Percentiles rank a stretch among this genome's conserved stretches.
Conservation (phyloP, 441 rosid genomes). For the Euphorbia celastroides region DNA sequence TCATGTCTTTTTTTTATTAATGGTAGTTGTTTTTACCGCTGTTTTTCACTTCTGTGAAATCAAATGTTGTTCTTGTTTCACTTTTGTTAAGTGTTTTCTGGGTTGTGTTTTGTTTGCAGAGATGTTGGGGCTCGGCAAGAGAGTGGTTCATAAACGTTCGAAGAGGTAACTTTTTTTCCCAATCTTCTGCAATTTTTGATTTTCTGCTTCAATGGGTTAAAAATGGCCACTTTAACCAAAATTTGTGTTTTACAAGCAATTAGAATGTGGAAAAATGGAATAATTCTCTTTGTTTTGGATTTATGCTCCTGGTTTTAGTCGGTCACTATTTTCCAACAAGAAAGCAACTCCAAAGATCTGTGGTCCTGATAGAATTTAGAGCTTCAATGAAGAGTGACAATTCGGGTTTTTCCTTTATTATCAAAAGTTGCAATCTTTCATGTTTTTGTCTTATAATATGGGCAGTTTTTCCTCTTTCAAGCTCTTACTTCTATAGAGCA, state of each 20-base stretch:
- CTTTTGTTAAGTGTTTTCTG: slow-evolving; percentile 19
- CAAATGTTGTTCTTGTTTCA: slow-evolving; percentile 15
- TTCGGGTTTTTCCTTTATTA: background rate
- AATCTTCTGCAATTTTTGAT: slow-evolving; percentile 4
- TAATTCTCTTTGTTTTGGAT: slow-evolving; percentile 13
- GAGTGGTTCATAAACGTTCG: slow-evolving; percentile 59
- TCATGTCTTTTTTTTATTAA: slow-evolving; percentile 16
- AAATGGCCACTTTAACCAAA: slow-evolving; percentile 21
- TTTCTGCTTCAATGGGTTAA: slow-evolving; percentile 8
- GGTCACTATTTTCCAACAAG: slow-evolving; percentile 11
- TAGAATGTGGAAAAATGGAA: background rate
- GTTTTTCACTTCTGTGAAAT: too few relatives aligned
- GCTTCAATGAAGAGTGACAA: slow-evolving; percentile 19
- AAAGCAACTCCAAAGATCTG: slow-evolving; percentile 16
- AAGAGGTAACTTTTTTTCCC: slow-evolving; percentile 44
- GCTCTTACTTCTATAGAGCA: slow-evolving; percentile 9
- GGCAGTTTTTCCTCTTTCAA: background rate
- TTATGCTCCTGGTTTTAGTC: slow-evolving; percentile 10
- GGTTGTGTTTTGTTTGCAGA: slow-evolving; percentile 18
- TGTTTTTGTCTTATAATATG: slow-evolving; percentile 6
- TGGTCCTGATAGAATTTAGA: slow-evolving; percentile 12
- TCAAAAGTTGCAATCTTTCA: background rate
- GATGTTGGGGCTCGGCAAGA: slow-evolving; percentile 32
- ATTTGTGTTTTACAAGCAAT: slow-evolving; percentile 13
- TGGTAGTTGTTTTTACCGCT: too few relatives aligned